phyloP scores from a whole-genome alignment of 371 early-diverging fungal genomes.

The Rhizopus sp. region DNA sequence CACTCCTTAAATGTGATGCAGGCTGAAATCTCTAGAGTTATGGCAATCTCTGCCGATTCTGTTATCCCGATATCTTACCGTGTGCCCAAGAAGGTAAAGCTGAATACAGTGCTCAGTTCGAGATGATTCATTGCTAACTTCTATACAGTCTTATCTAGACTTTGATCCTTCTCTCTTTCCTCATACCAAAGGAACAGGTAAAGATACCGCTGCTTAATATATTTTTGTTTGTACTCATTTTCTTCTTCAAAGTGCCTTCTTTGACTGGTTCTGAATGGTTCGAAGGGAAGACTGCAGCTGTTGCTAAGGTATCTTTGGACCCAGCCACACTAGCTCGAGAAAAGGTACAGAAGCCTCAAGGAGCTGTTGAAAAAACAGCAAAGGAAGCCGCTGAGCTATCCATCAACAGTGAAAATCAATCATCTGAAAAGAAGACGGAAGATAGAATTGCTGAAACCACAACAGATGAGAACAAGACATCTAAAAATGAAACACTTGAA shows the following conservation, averaged over 20 bases:
- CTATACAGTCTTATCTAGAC: slow-evolving; percentile 64
- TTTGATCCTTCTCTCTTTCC: slow-evolving; percentile 82
- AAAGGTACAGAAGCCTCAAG: background rate
- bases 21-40: slow-evolving; percentile 71
- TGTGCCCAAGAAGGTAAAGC: slow-evolving; percentile 66
- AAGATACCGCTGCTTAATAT: background rate
- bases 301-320: slow-evolving; percentile 64
- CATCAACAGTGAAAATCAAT: too few species aligned
- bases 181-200: slow-evolving; percentile 62
- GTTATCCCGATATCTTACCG: slow-evolving; percentile 67
- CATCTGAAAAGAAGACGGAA: too few species aligned
- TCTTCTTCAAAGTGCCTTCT: slow-evolving; percentile 35
- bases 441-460: background rate
- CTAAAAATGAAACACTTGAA: background rate
- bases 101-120: background rate
- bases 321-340: slow-evolving; percentile 34
- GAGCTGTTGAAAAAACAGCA: background rate
- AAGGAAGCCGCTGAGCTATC: background rate
- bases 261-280: slow-evolving; percentile 63
- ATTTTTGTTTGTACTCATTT: background rate
- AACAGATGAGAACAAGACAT: background rate
- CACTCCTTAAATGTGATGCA: slow-evolving; percentile 72
- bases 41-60: slow-evolving; percentile 54
- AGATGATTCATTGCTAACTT: slow-evolving; percentile 7
- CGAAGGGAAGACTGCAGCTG: slow-evolving; percentile 46